These are phyloP conservation scores for Nicotiana undulata DNA, from an alignment of 257 asterid genomes.

Conservation along the genomic window DNA sequence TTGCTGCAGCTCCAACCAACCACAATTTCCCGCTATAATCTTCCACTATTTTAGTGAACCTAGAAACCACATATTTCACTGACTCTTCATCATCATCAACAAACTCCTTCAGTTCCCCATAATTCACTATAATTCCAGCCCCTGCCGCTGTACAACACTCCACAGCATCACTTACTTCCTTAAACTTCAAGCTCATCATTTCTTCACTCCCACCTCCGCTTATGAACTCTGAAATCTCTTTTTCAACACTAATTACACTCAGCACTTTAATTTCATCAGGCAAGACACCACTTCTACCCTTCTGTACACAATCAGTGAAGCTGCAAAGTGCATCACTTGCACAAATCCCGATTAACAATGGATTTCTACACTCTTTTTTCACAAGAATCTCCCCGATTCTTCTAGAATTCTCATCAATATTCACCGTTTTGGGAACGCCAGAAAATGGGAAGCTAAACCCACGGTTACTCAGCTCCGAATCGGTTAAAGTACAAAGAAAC, in stretches of 20 bases:
- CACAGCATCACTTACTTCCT: conserved; percentile 36
- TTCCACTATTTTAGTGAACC: conserved; percentile 46
- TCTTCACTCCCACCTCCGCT: conserved; percentile 35
- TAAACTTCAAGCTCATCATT: conserved; percentile 35
- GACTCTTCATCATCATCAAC: conserved; percentile 42
- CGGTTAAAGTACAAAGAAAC: conserved; percentile 37
- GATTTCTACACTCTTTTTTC: conserved; percentile 42
- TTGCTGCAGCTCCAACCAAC: conserved; percentile 60
- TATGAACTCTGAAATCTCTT: conserved; percentile 44
- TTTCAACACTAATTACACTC: conserved; percentile 38
- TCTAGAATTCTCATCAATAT: conserved; percentile 44
- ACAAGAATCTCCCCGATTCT: conserved; percentile 56
- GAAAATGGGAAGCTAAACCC: conserved; percentile 50
- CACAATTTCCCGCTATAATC: conserved; percentile 42
- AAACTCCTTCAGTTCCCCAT: conserved; percentile 62
- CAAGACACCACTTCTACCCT: conserved; percentile 41
- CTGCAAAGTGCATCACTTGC: conserved; percentile 47
- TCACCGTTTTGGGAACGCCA: conserved; percentile 25
- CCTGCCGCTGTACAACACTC: conserved; percentile 39
- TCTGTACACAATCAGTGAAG: conserved; percentile 41
- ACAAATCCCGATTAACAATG: conserved; percentile 61
- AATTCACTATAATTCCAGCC: conserved; percentile 45
- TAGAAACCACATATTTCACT: conserved; percentile 34
- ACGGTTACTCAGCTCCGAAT: conserved; percentile 36
- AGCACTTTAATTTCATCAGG: conserved; percentile 51